Conservation (phyloP, 2,329 filamentous ascomycete species). For the Hirsutella thompsonii region DNA sequence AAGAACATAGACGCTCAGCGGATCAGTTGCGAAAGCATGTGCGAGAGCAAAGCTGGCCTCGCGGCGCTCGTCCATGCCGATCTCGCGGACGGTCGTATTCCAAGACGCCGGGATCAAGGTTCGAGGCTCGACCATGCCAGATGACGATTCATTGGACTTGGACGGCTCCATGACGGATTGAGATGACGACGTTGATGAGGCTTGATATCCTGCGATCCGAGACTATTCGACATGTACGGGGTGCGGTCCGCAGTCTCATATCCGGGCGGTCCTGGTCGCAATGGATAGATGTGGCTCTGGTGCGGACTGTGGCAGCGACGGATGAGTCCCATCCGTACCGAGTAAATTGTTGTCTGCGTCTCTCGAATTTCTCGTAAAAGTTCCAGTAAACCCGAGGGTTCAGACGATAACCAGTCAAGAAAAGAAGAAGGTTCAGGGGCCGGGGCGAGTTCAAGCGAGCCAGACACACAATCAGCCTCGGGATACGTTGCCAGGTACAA, state of each 20-base stretch:
- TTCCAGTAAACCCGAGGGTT: too few species aligned
- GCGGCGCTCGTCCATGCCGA: slow-evolving; percentile 55
- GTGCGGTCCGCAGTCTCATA: neutral
- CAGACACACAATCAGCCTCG: too few species aligned
- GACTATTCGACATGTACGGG: neutral
- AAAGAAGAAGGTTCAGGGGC: too few species aligned
- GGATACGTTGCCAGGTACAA: too few species aligned
- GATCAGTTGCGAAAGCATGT: slow-evolving; percentile 64
- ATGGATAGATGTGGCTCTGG: too few species aligned
- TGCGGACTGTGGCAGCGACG: too few species aligned
- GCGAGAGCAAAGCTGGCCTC: slow-evolving; percentile 60
- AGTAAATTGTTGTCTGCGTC: too few species aligned
- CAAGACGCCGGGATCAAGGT: slow-evolving; percentile 38
- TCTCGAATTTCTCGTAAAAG: too few species aligned
- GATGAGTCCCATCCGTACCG: too few species aligned
- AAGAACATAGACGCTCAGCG: slow-evolving; percentile 62
- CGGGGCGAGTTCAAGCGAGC: too few species aligned
- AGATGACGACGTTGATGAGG: neutral
- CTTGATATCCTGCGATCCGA: slow-evolving; percentile 2
- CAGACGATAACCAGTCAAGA: too few species aligned
- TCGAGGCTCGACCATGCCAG: neutral
- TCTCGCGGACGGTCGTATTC: slow-evolving; percentile 45
- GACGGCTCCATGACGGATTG: slow-evolving; percentile 1
- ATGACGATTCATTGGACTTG: slow-evolving; percentile 13
- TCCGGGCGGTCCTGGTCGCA: neutral